Percentiles rank a stretch among this genome's conserved stretches.
Evolutionary conservation across 2,329 filamentous ascomycete genomes (phyloP).

Genomic region (Cordyceps tenuipes): DNA sequence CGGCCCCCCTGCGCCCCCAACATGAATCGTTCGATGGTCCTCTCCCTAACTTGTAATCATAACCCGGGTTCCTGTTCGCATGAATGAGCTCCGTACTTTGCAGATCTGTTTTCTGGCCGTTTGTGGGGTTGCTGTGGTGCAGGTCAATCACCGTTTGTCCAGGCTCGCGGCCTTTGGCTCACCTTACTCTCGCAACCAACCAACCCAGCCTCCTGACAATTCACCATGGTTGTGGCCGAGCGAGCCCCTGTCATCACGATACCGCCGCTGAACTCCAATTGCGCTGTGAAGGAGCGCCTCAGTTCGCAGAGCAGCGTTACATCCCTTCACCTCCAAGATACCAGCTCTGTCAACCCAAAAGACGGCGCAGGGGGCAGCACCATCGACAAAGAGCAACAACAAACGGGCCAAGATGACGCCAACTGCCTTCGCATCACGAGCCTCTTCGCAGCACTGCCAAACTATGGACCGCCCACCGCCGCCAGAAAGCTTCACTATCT

Average conservation of each 20-base stretch:
- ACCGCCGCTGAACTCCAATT: neutral
- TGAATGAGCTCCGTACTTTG: neutral
- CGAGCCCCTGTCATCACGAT: neutral
- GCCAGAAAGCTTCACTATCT: constrained; percentile 58
- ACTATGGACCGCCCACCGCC: constrained; percentile 71
- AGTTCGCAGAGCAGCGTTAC: neutral
- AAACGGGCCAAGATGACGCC: neutral
- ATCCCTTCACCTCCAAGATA: neutral
- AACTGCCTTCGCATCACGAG: neutral
- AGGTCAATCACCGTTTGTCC: neutral
- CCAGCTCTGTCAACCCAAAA: neutral
- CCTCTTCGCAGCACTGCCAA: constrained; percentile 31
- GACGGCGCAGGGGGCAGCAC: neutral
- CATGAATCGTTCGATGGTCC: neutral
- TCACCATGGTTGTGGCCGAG: neutral
- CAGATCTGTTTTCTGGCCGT: neutral
- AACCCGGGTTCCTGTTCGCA: neutral
- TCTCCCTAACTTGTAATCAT: no score
- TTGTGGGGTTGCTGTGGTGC: neutral
- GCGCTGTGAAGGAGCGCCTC: neutral
- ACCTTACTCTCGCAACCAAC: neutral
- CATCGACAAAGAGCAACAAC: neutral
- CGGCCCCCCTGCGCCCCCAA: neutral
- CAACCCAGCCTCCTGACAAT: neutral
- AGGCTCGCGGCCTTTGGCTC: neutral